Evolutionary conservation across 208 protist genomes (phyloP), one percentile per base, ranked within the genome.

Genomic region (Leishmania amazonensis): DNA sequence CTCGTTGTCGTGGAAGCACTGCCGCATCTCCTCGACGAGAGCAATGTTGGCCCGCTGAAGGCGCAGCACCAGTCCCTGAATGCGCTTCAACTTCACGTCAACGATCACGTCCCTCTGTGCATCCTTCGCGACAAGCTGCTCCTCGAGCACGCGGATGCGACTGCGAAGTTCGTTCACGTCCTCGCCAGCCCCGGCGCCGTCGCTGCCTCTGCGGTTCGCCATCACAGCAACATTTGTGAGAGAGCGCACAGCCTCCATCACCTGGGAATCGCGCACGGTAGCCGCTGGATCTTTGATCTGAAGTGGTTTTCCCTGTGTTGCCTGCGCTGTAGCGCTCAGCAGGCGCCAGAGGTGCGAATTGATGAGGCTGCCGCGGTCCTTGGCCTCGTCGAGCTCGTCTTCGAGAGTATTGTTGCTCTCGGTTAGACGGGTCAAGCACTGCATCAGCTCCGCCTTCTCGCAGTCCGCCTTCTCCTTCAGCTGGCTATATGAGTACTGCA

Each of bases 11-110:
- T 80, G 81, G 80, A 82, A 90, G 67, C 85, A 89, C 19, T 62
- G 58, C 28, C 78, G 85, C 87, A 97, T 76, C 80, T 95, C 91
- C 17, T 80, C 80, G 1, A 82, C 47, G 47, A 97, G 85, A 3
- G 80, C 86, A 2, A 80, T 47, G 57, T 94, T 95, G 42, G 85
- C 87, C 0, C 87, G 83, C 76, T 97, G 90, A 40, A 96, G 85
- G 8, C 87, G 84, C 47, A 97, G 76, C 42, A 90, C 89, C 31
- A 97, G 85, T 7, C 90, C 91, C 67, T 97, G 94, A 81, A 97
- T 96, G 42, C 94, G 88, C 83, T 96, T 95, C 79, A 97, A 83
- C 83, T 97, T 97, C 13, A 88, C 89, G 80, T 97, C 94, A 6
- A 97, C 78, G 53, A 96, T 94, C 17, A 96, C 86, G 73, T 97